Base-by-base conservation (phyloP, 805 yeast genomes). In the Starmerella geochares region DNA sequence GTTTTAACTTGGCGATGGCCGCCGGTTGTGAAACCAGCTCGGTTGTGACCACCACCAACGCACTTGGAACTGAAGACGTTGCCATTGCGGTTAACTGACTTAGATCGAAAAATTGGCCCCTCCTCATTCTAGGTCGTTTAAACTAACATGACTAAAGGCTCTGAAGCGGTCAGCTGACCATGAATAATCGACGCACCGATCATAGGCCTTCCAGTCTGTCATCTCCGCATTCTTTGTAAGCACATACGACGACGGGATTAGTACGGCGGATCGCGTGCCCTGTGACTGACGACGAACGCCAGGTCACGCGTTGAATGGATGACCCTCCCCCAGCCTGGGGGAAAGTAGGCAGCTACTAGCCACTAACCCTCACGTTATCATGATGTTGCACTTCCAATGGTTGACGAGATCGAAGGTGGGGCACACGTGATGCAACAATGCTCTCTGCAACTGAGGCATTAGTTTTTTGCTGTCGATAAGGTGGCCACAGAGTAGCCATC, bases 11-110 rank as follows among this genome's bases (percentile, higher is more conserved):
- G 13, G 54, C 55, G 17, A 58, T 57, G 13, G 41, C 48, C n/a
- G 46, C 46, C 20, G 59, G 59, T 35, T 57, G 44, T 11, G 59
- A 23, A 4, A 61, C 65, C 36, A 58, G 50, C 31, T 52, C 58
- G 19, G 53, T 35, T n/a, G 58, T 48, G 1, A 60, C 61, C 17
- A 56, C 53, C 11, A 60, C 31, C 16, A 60, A 49, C 4, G 54
- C 56, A 24, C 52, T 47, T 19, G 38, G 35, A 5, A 27, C 10
- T 2, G 20, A 14, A 6, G 44, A 17, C 23, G n/a, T 13, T 6
- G 16, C 33, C 44, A 40, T 40, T 25, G 33, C 17, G 21, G 10
- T 16, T 6, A 13, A 13, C 9, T 4, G 13, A 16, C 17, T 17
- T n/a, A 17, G 37, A 6, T 4, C 21, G 13, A 11, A 33, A 33